Evolutionary conservation across 2,329 filamentous ascomycete species (phyloP).

Genomic region (Neophaeococcomyces aloes): DNA sequence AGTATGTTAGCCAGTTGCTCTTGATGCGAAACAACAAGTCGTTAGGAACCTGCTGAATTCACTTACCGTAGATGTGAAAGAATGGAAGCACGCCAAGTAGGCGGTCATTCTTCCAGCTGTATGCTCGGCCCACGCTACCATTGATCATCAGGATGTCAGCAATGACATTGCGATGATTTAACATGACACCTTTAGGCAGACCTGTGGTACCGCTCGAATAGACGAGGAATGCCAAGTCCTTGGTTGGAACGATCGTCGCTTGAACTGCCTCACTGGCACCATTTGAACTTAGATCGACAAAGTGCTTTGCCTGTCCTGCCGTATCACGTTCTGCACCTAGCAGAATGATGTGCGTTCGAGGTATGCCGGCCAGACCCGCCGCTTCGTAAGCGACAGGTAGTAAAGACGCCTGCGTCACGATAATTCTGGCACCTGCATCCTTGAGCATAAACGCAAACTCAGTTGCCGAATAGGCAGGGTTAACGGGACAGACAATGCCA

Average conservation of each 20-base stretch:
- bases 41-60: too few species aligned
- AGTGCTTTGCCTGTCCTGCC: too few species aligned
- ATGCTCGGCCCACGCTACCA: slow-evolving; percentile 48
- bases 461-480: slow-evolving; percentile 71
- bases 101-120: slow-evolving; percentile 54
- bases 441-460: slow-evolving; percentile 76
- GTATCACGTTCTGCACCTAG: too few species aligned
- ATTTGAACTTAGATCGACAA: too few species aligned
- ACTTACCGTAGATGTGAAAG: slow-evolving; percentile 87
- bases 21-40: too few species aligned
- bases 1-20: too few species aligned
- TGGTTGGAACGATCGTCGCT: too few species aligned
- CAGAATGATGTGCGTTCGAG: slow-evolving; percentile 62
- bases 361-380: slow-evolving; percentile 57
- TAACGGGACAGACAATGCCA: slow-evolving; percentile 67
- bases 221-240: slow-evolving; percentile 71
- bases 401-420: slow-evolving; percentile 62
- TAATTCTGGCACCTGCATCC: slow-evolving; percentile 60
- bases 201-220: slow-evolving; percentile 88
- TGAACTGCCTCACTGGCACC: too few species aligned
- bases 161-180: slow-evolving; percentile 73
- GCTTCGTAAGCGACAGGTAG: slow-evolving; percentile 57
- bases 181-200: slow-evolving; percentile 78
- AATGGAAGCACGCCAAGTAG: slow-evolving; percentile 73
- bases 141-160: slow-evolving; percentile 46